Evolutionary conservation across 768 basidiomycete species (phyloP), one percentile per base, ranked within the genome.

Genomic region (Russula brevipes): DNA sequence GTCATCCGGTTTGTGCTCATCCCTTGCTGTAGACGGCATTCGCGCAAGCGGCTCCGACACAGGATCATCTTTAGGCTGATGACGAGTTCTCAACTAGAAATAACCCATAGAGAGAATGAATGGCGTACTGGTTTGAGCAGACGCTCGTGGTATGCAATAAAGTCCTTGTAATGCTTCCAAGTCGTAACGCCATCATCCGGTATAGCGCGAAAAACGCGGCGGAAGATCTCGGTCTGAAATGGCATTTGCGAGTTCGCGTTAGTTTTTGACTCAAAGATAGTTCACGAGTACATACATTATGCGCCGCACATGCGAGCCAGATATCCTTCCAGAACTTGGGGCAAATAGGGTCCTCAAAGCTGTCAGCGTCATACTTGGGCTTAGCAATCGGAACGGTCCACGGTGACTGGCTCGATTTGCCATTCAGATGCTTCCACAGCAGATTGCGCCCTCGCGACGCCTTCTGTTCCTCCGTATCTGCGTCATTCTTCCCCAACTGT

Each of bases 81-180:
- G 45, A 31, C 54, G 47, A 31, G 35, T 44, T 58, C 33, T 52
- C 36, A 24, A 49, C n/a, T 57, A 54, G 24, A 35, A 54, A 41
- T 14, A 16, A 16, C 35, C 24, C 10, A 59, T 35, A 24, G n/a
- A 0, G 57, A 19, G 74, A 19, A 49, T n/a, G 36, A 35, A 3
- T 35, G 10, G 45, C 83, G 65, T 70, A 89, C 91, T 38, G 80
- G 81, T 74, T 84, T 89, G 68, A 80, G 83, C 65, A 91, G 70
- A 2, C 89, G 83, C 65, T 93, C 91, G 51, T 93, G 88, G 70
- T 88, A 81, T 5, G 79, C 73, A 51, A 88, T 76, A 69, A 91
- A 98, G 65, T 95, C 91, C 71, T 87, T 95, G 75, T 88, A 98
- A 70, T 93, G 89, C 70, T 94, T 94, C 96, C 96, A 99, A 0